Conservation (phyloP, 148 eudicot species). For the Beta vulgaris region DNA sequence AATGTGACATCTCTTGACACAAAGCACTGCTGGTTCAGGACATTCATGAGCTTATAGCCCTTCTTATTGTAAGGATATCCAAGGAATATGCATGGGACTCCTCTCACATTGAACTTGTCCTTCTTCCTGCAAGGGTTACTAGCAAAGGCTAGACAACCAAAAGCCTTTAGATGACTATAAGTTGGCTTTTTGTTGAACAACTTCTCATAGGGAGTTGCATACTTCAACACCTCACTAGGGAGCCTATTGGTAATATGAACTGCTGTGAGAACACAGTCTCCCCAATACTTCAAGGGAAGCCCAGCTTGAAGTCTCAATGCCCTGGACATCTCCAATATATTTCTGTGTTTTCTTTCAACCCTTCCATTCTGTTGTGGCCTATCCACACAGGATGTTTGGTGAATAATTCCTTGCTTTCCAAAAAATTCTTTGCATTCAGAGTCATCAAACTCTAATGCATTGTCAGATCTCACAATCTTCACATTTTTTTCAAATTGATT, state of each 20-base stretch:
- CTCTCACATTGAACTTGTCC: neutral
- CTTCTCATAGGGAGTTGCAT: neutral
- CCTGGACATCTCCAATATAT: too few species aligned
- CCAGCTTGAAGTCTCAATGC: too few species aligned
- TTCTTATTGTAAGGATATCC: neutral
- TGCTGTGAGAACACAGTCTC: too few species aligned
- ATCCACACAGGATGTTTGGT: neutral
- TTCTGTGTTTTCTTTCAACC: too few species aligned
- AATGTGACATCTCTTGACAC: neutral
- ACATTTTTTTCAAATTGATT: neutral
- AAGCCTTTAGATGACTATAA: neutral
- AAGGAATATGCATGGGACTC: neutral
- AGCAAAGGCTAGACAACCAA: neutral
- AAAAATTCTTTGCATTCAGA: neutral
- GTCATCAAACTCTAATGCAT: neutral
- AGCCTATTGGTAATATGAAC: too few species aligned
- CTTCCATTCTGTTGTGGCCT: too few species aligned
- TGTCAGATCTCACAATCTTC: neutral
- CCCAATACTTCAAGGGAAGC: too few species aligned
- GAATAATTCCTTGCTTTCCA: rapidly evolving
- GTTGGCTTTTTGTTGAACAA: neutral
- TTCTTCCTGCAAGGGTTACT: neutral
- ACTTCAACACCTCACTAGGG: too few species aligned
- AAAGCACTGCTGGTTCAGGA: too few species aligned
- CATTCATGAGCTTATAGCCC: neutral